Evolutionary conservation across 1,284 basidiomycete genomes (phyloP), one percentile per base, ranked within the genome.

Genomic region (Agaricales sp.): DNA sequence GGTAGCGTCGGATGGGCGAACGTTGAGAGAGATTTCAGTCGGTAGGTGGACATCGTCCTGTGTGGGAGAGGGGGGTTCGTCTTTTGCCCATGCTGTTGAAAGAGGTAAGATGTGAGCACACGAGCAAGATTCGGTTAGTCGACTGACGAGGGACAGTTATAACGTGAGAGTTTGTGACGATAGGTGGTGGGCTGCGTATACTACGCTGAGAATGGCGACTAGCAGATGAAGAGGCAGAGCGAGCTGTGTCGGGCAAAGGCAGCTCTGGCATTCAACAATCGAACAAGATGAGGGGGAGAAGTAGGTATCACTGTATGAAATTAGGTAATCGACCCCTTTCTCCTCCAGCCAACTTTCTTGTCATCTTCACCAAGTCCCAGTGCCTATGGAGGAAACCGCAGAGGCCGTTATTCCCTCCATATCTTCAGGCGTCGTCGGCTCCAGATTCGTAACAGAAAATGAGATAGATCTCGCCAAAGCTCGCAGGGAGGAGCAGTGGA

Each of bases 401-500:
- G 70, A 75, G 52, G 71, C 71, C 43, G 63, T 73, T 44, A 73
- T 82, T 43, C 84, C 84, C 45, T 84, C 80, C 25, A 73, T 87
- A 51, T 75, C 81, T 4, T 68, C 77, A 6, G 77, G 76, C 57
- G 69, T 69, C 25, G 84, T 88, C 48, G 83, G 85, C 61, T 83
- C 85, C 44, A 79, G 86, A 51, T 88, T 89, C 63, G 74, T 88
- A 53, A 85, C 90, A 23, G 81, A 90, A 63, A 70, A 74, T 14
- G 86, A 92, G 35, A 70, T 96, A 43, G 90, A 93, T 46, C 75
- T 79, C 23, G 89, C 89, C 20, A 86, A 82, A 54, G 73, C 77
- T 8, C 73, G 78, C 41, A 74, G 82, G 53, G 88, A 94, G 22
- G 84, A 89, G 58, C 88, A 94, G 61, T 94, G 92, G 89, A 88